Conservation (phyloP, 306 rosid genomes). For the Quercus engelmannii region DNA sequence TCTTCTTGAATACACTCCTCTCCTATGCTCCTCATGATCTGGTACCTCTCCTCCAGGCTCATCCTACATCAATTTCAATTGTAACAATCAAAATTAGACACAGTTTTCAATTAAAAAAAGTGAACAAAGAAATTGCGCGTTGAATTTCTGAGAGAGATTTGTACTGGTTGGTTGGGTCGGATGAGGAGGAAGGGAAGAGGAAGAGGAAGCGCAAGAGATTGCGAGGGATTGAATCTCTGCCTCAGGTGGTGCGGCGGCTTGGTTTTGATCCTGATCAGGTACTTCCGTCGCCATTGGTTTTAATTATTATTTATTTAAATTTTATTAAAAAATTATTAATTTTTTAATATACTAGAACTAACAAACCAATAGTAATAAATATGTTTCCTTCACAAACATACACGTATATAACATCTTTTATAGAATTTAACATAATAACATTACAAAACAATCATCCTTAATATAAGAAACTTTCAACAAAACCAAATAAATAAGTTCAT, state of each 20-base stretch:
- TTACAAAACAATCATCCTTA: too few species aligned
- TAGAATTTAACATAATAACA: too few species aligned
- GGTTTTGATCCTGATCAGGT: slow-evolving; percentile 11
- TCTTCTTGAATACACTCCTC: slow-evolving; percentile 91
- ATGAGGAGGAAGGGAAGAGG: slow-evolving; percentile 21
- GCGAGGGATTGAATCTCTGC: slow-evolving; percentile 41
- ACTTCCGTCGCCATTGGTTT: slow-evolving; percentile 30
- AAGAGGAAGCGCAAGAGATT: slow-evolving; percentile 15
- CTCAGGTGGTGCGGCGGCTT: slow-evolving; percentile 4
- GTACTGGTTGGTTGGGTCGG: slow-evolving; percentile 30
- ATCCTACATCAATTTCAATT: slow-evolving; percentile 18
- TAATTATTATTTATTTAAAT: too few species aligned
- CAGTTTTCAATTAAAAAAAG: not conserved
- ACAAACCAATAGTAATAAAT: too few species aligned
- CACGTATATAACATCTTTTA: too few species aligned
- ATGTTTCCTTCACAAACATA: too few species aligned
- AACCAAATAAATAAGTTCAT: too few species aligned
- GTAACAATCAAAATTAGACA: not conserved
- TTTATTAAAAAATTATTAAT: too few species aligned
- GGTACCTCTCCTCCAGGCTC: slow-evolving; percentile 52
- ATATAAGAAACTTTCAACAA: too few species aligned
- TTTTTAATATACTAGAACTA: too few species aligned
- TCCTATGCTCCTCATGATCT: slow-evolving; percentile 63
- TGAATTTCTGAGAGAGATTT: not conserved
- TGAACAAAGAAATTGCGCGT: not conserved